Conservation (phyloP, 2,329 filamentous ascomycete genomes). For the Hypoxylon sp. region DNA sequence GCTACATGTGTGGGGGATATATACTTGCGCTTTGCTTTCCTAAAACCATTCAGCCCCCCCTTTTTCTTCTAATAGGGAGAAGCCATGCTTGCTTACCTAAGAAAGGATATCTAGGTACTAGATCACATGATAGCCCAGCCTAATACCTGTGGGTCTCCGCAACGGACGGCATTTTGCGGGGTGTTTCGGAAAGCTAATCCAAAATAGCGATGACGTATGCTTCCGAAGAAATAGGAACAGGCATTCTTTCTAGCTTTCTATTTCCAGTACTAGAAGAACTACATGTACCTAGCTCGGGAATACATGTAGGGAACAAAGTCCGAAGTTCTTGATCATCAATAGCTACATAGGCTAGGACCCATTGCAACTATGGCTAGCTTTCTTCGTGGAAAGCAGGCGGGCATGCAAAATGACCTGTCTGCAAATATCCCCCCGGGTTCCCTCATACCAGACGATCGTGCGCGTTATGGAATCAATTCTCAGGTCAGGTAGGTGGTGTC, state of each 20-base stretch:
- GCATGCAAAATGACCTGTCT: conserved; percentile 90
- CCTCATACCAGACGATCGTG: conserved; percentile 85
- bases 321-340: conserved; percentile 5
- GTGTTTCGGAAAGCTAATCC: background rate
- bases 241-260: conserved; percentile 1
- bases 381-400: conserved; percentile 89
- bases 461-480: conserved; percentile 83
- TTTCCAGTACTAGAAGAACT: too few species aligned
- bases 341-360: too few species aligned
- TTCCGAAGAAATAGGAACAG: background rate
- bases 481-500: conserved; percentile 65
- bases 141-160: too few species aligned
- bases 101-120: too few species aligned
- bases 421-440: conserved; percentile 78
- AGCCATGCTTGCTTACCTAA: too few species aligned
- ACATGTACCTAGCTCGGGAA: too few species aligned
- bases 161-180: too few species aligned
- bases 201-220: conserved; percentile 13
- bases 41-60: too few species aligned
- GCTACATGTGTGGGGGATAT: too few species aligned
- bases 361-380: conserved; percentile 77
- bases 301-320: conserved; percentile 11
- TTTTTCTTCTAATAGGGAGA: too few species aligned
- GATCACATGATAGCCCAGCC: too few species aligned
- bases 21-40: too few species aligned